Percentiles rank a stretch among this genome's conserved stretches.
phyloP scores from a whole-genome alignment of 495 filamentous ascomycete genomes.

The Neurospora cerealis region DNA sequence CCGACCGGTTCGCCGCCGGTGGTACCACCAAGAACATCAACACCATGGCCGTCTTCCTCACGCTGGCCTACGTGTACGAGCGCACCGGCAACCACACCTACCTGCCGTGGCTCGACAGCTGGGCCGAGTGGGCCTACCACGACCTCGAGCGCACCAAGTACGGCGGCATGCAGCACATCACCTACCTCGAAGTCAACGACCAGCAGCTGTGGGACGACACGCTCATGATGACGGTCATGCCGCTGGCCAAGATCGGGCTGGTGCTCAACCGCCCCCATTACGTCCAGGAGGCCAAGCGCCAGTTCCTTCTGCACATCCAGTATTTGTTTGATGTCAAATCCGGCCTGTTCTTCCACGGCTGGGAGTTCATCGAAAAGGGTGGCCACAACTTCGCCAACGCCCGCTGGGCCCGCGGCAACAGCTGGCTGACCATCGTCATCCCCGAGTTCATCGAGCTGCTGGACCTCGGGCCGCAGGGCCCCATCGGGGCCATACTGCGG shows the following conservation, averaged over 20 bases:
- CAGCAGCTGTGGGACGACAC: conserved; percentile 72
- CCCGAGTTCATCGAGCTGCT: conserved; percentile 63
- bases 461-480: conserved; percentile 41
- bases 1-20: conserved; percentile 50
- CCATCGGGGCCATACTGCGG: conserved; percentile 49
- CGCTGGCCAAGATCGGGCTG: conserved; percentile 63
- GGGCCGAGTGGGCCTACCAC: conserved; percentile 70
- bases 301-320: conserved; percentile 62
- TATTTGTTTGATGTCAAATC: conserved; percentile 59
- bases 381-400: conserved; percentile 59
- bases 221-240: conserved; percentile 72
- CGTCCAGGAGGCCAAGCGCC: conserved; percentile 61
- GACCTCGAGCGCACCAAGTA: conserved; percentile 56
- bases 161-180: conserved; percentile 67
- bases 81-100: conserved; percentile 51
- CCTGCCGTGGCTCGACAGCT: conserved; percentile 59
- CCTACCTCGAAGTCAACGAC: conserved; percentile 52
- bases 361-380: conserved; percentile 46
- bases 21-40: conserved; percentile 75
- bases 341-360: conserved; percentile 66
- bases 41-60: conserved; percentile 65
- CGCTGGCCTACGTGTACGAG: conserved; percentile 62
- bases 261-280: conserved; percentile 54
- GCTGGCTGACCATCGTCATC: conserved; percentile 65
- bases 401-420: conserved; percentile 55